Percentiles rank a stretch among this genome's conserved stretches.
phyloP scores from a whole-genome alignment of 1,139 yeast species.

The Lodderomyces jiufengensis region DNA sequence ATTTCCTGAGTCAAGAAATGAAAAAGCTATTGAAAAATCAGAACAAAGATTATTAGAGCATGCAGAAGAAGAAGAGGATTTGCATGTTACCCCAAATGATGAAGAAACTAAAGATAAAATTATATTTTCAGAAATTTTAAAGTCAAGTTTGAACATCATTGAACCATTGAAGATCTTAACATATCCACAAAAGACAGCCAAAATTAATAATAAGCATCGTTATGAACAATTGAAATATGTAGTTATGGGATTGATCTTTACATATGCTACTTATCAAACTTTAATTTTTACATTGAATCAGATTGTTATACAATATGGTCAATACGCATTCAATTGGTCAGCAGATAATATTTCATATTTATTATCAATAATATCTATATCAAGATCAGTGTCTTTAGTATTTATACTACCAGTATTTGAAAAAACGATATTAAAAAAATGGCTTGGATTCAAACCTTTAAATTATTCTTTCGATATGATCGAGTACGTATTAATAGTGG shows the following conservation, averaged over 20 bases:
- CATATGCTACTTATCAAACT: constrained; percentile 32
- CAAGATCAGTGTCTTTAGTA: constrained; percentile 31
- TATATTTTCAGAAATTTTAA: constrained; percentile 9
- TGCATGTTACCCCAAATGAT: neutral
- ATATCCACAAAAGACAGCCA: constrained; percentile 6
- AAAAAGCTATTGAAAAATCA: constrained; percentile 43
- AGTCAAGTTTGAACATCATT: constrained; percentile 23
- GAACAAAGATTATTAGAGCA: constrained; percentile 22
- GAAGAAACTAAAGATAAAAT: neutral
- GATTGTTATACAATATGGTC: constrained; percentile 50
- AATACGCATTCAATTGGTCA: constrained; percentile 56
- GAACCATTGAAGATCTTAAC: constrained; percentile 32
- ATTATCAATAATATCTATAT: constrained; percentile 50
- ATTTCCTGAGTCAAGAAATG: constrained; percentile 58
- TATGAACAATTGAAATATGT: constrained; percentile 21
- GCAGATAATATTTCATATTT: constrained; percentile 56
- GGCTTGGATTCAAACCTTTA: constrained; percentile 32
- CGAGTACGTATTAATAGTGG: constrained; percentile 39
- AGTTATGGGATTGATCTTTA: constrained; percentile 42
- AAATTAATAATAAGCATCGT: constrained; percentile 6
- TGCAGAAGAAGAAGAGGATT: neutral
- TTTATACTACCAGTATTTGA: constrained; percentile 32
- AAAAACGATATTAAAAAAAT: constrained; percentile 26
- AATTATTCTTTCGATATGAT: constrained; percentile 48
- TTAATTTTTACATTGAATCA: constrained; percentile 36